Percentiles rank a stretch among this genome's conserved stretches.
phyloP scores from a whole-genome alignment of 228 moss, liverwort and hornwort species.

The Sphagnum fallax region DNA sequence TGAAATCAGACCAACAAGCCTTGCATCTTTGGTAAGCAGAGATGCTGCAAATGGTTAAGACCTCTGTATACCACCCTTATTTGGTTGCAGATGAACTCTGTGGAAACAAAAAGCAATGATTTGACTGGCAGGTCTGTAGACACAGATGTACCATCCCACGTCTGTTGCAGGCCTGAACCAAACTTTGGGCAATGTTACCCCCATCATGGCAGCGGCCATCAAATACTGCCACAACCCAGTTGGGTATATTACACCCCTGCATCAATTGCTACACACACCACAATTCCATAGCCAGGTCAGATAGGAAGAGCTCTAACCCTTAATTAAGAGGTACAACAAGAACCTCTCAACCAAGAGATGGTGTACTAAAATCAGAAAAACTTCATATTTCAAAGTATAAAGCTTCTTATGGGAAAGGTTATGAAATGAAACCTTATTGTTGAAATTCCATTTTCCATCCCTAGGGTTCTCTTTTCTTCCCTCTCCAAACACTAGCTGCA shows the following conservation, averaged over 20 bases:
- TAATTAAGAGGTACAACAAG: background rate
- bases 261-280: constrained; percentile 40
- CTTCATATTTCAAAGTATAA: too few species aligned
- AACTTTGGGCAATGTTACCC: constrained; percentile 28
- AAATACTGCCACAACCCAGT: constrained; percentile 78
- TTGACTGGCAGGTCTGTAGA: too few species aligned
- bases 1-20: too few species aligned
- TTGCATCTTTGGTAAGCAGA: too few species aligned
- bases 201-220: constrained; percentile 35
- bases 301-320: background rate
- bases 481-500: constrained; percentile 59
- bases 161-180: constrained; percentile 35
- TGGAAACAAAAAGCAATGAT: too few species aligned
- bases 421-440: constrained; percentile 35
- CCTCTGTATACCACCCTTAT: too few species aligned
- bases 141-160: constrained; percentile 57
- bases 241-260: constrained; percentile 20
- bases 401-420: too few species aligned
- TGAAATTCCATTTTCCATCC: constrained; percentile 80
- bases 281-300: background rate
- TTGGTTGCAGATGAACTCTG: too few species aligned
- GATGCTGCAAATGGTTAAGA: too few species aligned
- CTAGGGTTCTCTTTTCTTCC: constrained; percentile 58
- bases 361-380: too few species aligned
- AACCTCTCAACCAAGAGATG: too few species aligned